A percentile compares a stretch with the other conserved stretches of the same genome.
phyloP scores from a whole-genome alignment of 2,329 filamentous ascomycete species.

The Arachnomyces sp. region DNA sequence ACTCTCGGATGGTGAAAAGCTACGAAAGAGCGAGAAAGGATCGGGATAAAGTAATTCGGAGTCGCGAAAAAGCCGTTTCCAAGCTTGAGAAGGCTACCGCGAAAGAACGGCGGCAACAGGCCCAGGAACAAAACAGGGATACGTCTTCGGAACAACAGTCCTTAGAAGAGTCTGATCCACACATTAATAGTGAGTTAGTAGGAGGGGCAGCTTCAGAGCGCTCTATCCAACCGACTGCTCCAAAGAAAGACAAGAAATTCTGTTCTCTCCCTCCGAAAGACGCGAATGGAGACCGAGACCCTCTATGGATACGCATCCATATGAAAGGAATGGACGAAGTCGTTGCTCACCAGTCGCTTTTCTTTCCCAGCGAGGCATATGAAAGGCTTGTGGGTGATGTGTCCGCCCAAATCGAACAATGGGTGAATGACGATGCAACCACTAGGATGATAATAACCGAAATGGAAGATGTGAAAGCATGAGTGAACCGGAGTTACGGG shows the following conservation, averaged over 20 bases:
- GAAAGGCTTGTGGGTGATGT: slow-evolving; percentile 71
- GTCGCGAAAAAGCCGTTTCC: slow-evolving; percentile 17
- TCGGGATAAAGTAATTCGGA: slow-evolving; percentile 52
- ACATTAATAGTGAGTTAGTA: too few relatives aligned
- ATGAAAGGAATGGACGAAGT: slow-evolving; percentile 84
- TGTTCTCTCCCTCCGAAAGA: slow-evolving; percentile 62
- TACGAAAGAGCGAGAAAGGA: slow-evolving; percentile 62
- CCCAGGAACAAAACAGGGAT: slow-evolving; percentile 18
- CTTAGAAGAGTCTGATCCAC: slow-evolving; percentile 11
- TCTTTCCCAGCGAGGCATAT: slow-evolving; percentile 61
- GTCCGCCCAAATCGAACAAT: slow-evolving; percentile 57
- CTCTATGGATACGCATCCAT: slow-evolving; percentile 68
- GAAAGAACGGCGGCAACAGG: slow-evolving; percentile 27
- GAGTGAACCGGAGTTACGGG: neutral
- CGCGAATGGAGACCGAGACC: slow-evolving; percentile 52
- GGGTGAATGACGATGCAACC: slow-evolving; percentile 44
- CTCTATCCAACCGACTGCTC: neutral
- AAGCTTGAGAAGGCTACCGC: slow-evolving; percentile 16
- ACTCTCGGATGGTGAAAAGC: slow-evolving; percentile 53
- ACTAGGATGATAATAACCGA: slow-evolving; percentile 7
- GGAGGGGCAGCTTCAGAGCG: too few relatives aligned
- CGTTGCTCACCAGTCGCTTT: slow-evolving; percentile 74
- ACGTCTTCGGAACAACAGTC: slow-evolving; percentile 15
- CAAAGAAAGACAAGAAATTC: slow-evolving; percentile 62
- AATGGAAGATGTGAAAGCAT: slow-evolving; percentile 1